Percentiles rank a stretch among this genome's conserved stretches.
phyloP scores from a whole-genome alignment of 1,284 basidiomycete genomes.

The Violaceomyces palustris region DNA sequence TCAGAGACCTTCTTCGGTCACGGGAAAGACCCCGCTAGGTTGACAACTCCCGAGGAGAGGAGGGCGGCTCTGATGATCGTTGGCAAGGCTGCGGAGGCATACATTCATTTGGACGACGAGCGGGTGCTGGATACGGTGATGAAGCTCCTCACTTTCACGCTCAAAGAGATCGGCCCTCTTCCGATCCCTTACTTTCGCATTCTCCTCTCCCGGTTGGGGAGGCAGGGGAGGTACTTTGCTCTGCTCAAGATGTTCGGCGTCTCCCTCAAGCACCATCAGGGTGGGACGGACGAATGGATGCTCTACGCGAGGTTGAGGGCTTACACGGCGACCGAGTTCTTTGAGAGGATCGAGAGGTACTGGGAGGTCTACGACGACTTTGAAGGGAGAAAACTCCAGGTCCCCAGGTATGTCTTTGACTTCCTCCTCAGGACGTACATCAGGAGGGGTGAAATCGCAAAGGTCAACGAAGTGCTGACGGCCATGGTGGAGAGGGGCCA shows the following conservation, averaged over 20 bases:
- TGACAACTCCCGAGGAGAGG: not conserved
- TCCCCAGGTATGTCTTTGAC: slow-evolving; percentile 24
- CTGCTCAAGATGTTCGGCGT: slow-evolving; percentile 13
- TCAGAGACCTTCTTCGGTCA: slow-evolving; percentile 12
- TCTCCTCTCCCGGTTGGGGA: slow-evolving; percentile 9
- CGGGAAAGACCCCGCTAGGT: not conserved
- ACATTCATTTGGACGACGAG: slow-evolving; percentile 12
- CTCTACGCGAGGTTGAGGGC: slow-evolving; percentile 17
- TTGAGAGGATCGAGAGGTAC: slow-evolving; percentile 3
- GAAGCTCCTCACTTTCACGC: slow-evolving; percentile 9
- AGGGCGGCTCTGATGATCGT: slow-evolving; percentile 11
- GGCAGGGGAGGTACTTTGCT: slow-evolving; percentile 8
- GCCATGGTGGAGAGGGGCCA: slow-evolving; percentile 16
- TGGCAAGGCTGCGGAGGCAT: slow-evolving; percentile 15
- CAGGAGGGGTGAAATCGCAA: slow-evolving; percentile 8
- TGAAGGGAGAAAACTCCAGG: slow-evolving; percentile 1
- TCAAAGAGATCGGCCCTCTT: slow-evolving; percentile 6
- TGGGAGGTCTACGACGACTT: slow-evolving; percentile 5
- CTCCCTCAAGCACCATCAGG: slow-evolving; percentile 6
- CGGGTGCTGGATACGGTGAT: slow-evolving; percentile 15
- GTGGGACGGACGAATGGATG: slow-evolving; percentile 15
- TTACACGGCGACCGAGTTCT: slow-evolving; percentile 7
- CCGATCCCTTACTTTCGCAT: slow-evolving; percentile 14
- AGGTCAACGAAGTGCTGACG: slow-evolving; percentile 18
- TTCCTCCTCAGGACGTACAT: slow-evolving; percentile 17